These are phyloP conservation scores for Rhizopus sp. DNA, from an alignment of 371 early-diverging fungal genomes.

Conservation along the genomic window DNA sequence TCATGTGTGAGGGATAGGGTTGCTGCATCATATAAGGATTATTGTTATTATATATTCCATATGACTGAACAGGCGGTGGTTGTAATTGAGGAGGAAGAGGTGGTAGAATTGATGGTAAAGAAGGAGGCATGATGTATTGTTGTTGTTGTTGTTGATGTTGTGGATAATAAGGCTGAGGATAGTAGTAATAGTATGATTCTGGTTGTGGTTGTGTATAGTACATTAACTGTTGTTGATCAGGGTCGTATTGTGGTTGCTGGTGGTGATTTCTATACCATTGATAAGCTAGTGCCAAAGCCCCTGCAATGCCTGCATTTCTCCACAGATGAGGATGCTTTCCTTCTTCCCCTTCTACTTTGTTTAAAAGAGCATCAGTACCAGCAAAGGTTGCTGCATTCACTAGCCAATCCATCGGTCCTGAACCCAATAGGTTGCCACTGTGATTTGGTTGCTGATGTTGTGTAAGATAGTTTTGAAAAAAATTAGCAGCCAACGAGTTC, in stretches of 20 bases:
- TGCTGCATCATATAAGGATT: constrained; percentile 3
- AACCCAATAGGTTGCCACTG: constrained; percentile 1
- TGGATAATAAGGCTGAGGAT: constrained; percentile 1
- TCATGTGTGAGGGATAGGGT: too few relatives aligned
- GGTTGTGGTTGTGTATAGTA: too few relatives aligned
- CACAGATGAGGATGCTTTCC: constrained; percentile 18
- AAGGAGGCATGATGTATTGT: background rate
- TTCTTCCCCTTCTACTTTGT: constrained; percentile 17
- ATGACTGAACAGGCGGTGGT: too few relatives aligned
- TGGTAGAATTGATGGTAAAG: too few relatives aligned
- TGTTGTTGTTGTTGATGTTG: too few relatives aligned
- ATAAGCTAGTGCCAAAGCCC: constrained; percentile 26
- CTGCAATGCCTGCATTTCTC: constrained; percentile 27
- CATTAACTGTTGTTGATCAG: background rate
- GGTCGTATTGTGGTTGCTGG: constrained; percentile 8
- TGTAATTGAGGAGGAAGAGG: too few relatives aligned
- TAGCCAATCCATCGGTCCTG: constrained; percentile 22
- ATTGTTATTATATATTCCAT: background rate
- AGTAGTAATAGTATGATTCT: background rate
- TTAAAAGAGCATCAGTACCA: constrained; percentile 22
- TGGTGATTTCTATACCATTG: constrained; percentile 22
- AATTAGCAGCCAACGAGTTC: too few relatives aligned
- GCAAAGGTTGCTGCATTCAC: constrained; percentile 22
- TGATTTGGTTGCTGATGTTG: constrained; percentile 3
- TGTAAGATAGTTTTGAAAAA: constrained; percentile 14